Conservation (phyloP, 1,284 basidiomycete species). For the Exobasidium rhododendri region DNA sequence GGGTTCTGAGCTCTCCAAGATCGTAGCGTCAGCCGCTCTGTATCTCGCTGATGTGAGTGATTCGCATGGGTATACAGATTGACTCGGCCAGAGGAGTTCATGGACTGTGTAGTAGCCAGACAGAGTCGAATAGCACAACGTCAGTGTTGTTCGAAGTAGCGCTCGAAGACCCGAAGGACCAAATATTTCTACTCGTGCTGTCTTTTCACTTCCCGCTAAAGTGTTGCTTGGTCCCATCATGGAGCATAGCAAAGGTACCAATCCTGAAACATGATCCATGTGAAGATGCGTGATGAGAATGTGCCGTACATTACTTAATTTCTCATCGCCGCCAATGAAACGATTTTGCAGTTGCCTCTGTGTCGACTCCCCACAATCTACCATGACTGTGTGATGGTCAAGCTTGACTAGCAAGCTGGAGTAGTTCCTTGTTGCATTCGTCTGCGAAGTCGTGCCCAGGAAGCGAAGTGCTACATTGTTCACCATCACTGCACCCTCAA, state of each 20-base stretch:
- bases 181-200: constrained; percentile 39
- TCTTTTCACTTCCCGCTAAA: constrained; percentile 11
- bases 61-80: constrained; percentile 22
- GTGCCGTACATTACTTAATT: constrained; percentile 38
- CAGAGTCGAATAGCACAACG: constrained; percentile 46
- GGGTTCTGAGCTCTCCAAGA: constrained; percentile 13
- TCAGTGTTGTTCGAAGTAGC: constrained; percentile 42
- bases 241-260: constrained; percentile 48
- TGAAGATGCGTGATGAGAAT: constrained; percentile 52
- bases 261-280: constrained; percentile 44
- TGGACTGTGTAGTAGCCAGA: constrained; percentile 46
- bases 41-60: constrained; percentile 5
- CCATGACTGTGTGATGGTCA: constrained; percentile 41
- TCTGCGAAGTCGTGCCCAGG: constrained; percentile 49
- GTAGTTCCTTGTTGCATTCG: constrained; percentile 46
- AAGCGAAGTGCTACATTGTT: constrained; percentile 38
- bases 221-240: constrained; percentile 42
- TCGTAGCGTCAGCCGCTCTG: constrained; percentile 1
- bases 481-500: too few species aligned
- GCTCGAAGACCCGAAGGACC: constrained; percentile 48
- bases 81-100: constrained; percentile 47
- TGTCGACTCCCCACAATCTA: constrained; percentile 53
- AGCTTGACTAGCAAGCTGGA: constrained; percentile 47
- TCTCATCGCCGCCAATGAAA: constrained; percentile 39
- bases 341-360: constrained; percentile 43